Conservation (phyloP, 1,284 basidiomycete genomes). For the Marasmius tenuissimus region DNA sequence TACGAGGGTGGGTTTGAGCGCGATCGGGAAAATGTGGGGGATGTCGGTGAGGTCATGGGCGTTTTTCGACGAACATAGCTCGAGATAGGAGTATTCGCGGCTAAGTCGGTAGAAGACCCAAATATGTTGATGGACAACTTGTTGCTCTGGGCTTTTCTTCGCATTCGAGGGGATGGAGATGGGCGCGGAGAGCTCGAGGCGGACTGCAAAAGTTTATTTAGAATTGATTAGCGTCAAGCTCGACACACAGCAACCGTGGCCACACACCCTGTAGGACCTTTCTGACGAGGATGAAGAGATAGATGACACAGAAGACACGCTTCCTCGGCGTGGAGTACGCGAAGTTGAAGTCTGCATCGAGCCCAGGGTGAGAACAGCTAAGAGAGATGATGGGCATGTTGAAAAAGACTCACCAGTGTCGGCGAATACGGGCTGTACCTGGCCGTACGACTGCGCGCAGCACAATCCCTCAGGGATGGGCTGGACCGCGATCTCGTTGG, state of each 20-base stretch:
- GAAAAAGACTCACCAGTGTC: constrained; percentile 44
- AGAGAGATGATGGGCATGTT: constrained; percentile 5
- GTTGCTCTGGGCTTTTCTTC: constrained; percentile 31
- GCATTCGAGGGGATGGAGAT: constrained; percentile 40
- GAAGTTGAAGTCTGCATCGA: constrained; percentile 27
- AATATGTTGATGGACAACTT: constrained; percentile 42
- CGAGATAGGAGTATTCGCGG: constrained; percentile 69
- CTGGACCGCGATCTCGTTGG: constrained; percentile 41
- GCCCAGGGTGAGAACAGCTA: constrained; percentile 8
- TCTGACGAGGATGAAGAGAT: constrained; percentile 36
- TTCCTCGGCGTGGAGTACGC: constrained; percentile 33
- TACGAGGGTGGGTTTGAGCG: constrained; percentile 37
- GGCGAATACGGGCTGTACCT: constrained; percentile 69
- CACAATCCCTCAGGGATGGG: constrained; percentile 43
- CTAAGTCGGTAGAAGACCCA: constrained; percentile 43
- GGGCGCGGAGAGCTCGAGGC: constrained; percentile 47
- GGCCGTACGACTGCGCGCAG: constrained; percentile 38
- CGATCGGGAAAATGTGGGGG: constrained; percentile 57
- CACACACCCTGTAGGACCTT: constrained; percentile 30
- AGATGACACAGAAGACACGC: constrained; percentile 42
- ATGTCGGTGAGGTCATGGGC: constrained; percentile 68
- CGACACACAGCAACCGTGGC: constrained; percentile 4
- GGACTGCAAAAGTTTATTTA: constrained; percentile 26
- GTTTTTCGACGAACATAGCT: constrained; percentile 75
- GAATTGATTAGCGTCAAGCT: neutral